phyloP scores from a whole-genome alignment of 2,329 filamentous ascomycete genomes.

The Penicillium sp. region DNA sequence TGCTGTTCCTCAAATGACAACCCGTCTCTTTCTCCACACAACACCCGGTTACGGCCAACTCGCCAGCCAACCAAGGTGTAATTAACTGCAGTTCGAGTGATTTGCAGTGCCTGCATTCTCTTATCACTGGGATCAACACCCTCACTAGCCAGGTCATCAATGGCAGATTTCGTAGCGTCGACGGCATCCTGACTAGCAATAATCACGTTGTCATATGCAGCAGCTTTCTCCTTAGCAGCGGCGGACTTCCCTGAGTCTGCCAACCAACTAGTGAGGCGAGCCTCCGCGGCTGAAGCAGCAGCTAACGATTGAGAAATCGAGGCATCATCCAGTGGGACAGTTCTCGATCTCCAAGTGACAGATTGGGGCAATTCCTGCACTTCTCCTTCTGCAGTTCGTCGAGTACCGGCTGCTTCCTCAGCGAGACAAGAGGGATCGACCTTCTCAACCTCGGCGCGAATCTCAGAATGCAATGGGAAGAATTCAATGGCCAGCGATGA shows the following conservation, averaged over 20 bases:
- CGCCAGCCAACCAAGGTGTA: constrained; percentile 94
- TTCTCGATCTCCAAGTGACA: constrained; percentile 80
- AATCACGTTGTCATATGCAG: constrained; percentile 86
- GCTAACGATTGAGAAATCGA: constrained; percentile 83
- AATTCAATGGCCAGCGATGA: constrained; percentile 73
- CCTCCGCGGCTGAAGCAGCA: constrained; percentile 58
- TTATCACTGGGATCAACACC: constrained; percentile 78
- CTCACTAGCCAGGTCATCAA: constrained; percentile 83
- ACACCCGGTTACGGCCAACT: constrained; percentile 84
- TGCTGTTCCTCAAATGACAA: constrained; percentile 52
- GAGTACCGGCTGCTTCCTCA: constrained; percentile 53
- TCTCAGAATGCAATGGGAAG: constrained; percentile 62
- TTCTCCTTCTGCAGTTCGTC: constrained; percentile 43
- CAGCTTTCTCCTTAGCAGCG: constrained; percentile 63
- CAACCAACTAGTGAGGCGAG: constrained; percentile 49
- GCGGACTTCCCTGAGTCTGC: constrained; percentile 39
- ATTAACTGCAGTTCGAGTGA: constrained; percentile 89
- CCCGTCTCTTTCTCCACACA: constrained; percentile 81
- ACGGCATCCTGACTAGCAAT: constrained; percentile 89
- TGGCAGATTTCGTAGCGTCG: constrained; percentile 87
- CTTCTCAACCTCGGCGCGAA: constrained; percentile 67
- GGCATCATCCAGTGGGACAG: constrained; percentile 87
- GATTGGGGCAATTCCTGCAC: constrained; percentile 61
- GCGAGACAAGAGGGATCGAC: constrained; percentile 67
- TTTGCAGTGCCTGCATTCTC: constrained; percentile 87